A percentile compares a stretch with the other conserved stretches of the same genome.
phyloP scores from a whole-genome alignment of 352 stramenopile species.

The Phytophthora agathidicida region DNA sequence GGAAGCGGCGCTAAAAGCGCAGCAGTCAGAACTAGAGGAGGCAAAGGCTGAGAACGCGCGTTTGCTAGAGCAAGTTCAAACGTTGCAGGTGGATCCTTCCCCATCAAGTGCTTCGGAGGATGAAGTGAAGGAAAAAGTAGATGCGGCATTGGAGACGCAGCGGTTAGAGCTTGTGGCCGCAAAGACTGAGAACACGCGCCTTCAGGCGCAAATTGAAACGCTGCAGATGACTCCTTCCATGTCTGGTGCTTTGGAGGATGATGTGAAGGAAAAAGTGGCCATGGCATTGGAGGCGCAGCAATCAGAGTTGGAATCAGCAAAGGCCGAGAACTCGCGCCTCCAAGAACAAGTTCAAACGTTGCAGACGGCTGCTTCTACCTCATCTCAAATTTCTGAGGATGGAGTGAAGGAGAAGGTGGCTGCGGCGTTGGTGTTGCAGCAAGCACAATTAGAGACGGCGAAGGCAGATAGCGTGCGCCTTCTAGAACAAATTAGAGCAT shows the following conservation, averaged over 20 bases:
- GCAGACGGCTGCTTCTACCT: neutral
- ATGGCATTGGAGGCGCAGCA: constrained; percentile 10
- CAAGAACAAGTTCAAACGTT: constrained; percentile 20
- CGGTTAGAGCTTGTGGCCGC: constrained; percentile 13
- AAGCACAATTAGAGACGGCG: constrained; percentile 8
- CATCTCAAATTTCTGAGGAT: no score
- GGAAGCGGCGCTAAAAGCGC: constrained; percentile 6
- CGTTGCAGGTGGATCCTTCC: constrained; percentile 1
- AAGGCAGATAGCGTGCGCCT: constrained; percentile 16
- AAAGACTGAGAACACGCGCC: constrained; percentile 18
- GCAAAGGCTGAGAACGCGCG: constrained; percentile 22
- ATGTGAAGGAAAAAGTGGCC: constrained; percentile 7
- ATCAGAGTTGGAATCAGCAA: constrained; percentile 16
- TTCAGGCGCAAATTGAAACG: constrained; percentile 23
- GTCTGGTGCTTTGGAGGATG: neutral
- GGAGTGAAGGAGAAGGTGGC: constrained; percentile 14
- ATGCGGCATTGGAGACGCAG: constrained; percentile 8
- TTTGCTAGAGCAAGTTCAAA: constrained; percentile 17
- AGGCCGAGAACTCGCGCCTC: constrained; percentile 18
- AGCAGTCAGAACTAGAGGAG: constrained; percentile 16
- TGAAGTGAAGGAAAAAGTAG: constrained; percentile 8
- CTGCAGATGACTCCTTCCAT: neutral
- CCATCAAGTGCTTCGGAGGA: neutral
- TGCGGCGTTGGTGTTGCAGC: constrained; percentile 1
- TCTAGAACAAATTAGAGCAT: constrained; percentile 10